phyloP scores from a whole-genome alignment of 2,329 filamentous ascomycete species.

The Apiospora malaysiana region DNA sequence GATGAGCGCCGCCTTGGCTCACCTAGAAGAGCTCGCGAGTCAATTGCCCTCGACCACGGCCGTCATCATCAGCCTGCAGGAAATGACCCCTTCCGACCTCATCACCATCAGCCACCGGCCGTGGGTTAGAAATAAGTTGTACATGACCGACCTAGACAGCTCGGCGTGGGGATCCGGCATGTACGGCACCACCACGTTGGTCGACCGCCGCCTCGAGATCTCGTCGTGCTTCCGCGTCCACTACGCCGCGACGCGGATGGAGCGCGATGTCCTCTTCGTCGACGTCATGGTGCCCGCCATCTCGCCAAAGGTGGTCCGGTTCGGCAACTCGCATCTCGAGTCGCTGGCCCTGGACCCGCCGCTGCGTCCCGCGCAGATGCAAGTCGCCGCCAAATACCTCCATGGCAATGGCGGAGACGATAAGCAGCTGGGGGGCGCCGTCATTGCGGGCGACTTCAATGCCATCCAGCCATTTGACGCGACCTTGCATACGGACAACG shows the following conservation, averaged over 20 bases:
- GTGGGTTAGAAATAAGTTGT: constrained; percentile 54
- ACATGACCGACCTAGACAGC: constrained; percentile 50
- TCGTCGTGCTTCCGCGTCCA: constrained; percentile 52
- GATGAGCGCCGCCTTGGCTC: constrained; percentile 35
- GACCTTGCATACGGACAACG: constrained; percentile 51
- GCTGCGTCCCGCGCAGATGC: constrained; percentile 34
- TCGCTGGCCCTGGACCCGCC: constrained; percentile 35
- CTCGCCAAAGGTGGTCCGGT: constrained; percentile 27
- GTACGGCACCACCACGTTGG: constrained; percentile 58
- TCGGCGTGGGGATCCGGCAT: constrained; percentile 47
- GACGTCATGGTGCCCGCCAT: constrained; percentile 47
- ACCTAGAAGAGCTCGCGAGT: constrained; percentile 30
- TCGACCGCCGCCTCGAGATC: constrained; percentile 51
- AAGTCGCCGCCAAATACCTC: constrained; percentile 31
- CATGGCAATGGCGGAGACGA: constrained; percentile 9
- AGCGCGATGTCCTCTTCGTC: constrained; percentile 58
- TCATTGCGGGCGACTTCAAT: constrained; percentile 61
- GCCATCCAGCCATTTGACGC: constrained; percentile 59
- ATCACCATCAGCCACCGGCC: constrained; percentile 44
- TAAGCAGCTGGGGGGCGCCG: constrained; percentile 42
- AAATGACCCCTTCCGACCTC: constrained; percentile 54
- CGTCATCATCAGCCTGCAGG: constrained; percentile 55
- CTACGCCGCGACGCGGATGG: constrained; percentile 51
- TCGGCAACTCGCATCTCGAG: constrained; percentile 40
- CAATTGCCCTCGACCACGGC: constrained; percentile 32